Evolutionary conservation across 2,329 filamentous ascomycete genomes (phyloP).

Genomic region (Aspergillus brunneoviolaceus): DNA sequence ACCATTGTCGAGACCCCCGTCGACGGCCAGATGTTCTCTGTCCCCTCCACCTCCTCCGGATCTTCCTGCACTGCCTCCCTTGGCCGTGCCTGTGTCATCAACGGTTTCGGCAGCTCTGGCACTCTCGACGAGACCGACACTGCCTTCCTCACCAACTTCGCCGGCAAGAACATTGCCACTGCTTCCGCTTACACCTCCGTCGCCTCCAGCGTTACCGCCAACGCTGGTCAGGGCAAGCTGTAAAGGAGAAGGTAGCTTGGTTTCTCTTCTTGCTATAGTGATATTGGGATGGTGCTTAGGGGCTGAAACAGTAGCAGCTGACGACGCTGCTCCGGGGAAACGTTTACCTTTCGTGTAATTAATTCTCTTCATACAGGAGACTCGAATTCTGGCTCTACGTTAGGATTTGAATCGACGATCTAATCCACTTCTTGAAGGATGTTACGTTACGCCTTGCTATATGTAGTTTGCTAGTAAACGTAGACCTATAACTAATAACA

Average conservation of each 20-base stretch:
- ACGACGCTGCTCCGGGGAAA: not conserved
- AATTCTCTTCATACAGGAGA: not conserved
- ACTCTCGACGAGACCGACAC: conserved; percentile 45
- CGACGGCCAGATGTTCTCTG: conserved; percentile 42
- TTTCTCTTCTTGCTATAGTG: not conserved
- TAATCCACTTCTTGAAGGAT: not conserved
- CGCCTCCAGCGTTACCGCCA: conserved; percentile 39
- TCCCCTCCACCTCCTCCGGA: conserved; percentile 36
- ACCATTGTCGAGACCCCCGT: conserved; percentile 33
- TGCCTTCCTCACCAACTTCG: conserved; percentile 52
- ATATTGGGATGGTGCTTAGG: not conserved
- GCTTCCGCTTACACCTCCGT: conserved; percentile 39
- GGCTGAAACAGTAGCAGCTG: not conserved
- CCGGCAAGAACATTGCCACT: conserved; percentile 54
- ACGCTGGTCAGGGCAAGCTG: conserved; percentile 51
- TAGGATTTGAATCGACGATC: not conserved
- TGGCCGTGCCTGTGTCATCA: conserved; percentile 53
- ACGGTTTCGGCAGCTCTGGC: conserved; percentile 46
- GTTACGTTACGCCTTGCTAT: not conserved
- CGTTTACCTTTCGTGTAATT: not conserved
- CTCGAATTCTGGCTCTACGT: not conserved
- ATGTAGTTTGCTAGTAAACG: too few relatives aligned
- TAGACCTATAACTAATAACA: too few relatives aligned
- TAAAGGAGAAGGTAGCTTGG: conserved; percentile 21
- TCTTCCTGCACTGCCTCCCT: conserved; percentile 47